Evolutionary conservation across 371 early-diverging fungal species (phyloP).

Genomic region (Syncephalastrum monosporum): DNA sequence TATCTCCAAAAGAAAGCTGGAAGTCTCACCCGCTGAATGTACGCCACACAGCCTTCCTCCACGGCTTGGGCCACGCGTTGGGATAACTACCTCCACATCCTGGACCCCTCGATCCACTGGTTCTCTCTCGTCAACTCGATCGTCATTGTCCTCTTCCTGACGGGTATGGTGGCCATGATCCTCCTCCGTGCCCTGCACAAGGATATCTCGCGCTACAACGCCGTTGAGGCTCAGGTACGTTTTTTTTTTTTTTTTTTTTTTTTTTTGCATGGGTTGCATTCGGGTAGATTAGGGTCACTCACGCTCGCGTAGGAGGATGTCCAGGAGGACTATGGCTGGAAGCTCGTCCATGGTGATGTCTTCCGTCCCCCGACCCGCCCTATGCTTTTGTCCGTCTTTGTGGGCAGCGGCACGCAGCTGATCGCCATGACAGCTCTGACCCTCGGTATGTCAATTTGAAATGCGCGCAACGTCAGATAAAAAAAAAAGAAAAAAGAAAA

Average conservation of each 20-base stretch:
- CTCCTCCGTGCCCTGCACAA: conserved; percentile 79
- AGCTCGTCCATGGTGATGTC: conserved; percentile 87
- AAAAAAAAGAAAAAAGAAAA: too few relatives aligned
- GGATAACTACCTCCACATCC: conserved; percentile 83
- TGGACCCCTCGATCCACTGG: conserved; percentile 78
- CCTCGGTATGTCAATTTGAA: conserved; percentile 25
- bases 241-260: not conserved
- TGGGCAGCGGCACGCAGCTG: conserved; percentile 88
- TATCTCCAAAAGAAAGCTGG: not conserved
- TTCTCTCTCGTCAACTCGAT: conserved; percentile 83
- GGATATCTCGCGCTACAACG: conserved; percentile 76
- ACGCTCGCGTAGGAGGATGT: conserved; percentile 58
- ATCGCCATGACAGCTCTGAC: conserved; percentile 79
- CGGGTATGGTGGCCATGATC: conserved; percentile 82
- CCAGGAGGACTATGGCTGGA: conserved; percentile 89
- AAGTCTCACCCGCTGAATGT: not conserved
- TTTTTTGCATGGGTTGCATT: not conserved
- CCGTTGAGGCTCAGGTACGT: conserved; percentile 56
- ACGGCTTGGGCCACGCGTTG: conserved; percentile 90
- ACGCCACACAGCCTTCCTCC: conserved; percentile 33
- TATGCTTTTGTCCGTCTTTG: conserved; percentile 76
- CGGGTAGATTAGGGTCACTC: not conserved
- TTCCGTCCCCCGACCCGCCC: conserved; percentile 79
- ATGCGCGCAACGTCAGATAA: too few relatives aligned
- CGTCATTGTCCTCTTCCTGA: conserved; percentile 85